Conservation (phyloP, 495 filamentous ascomycete species). For the Hypoxylon rickii region DNA sequence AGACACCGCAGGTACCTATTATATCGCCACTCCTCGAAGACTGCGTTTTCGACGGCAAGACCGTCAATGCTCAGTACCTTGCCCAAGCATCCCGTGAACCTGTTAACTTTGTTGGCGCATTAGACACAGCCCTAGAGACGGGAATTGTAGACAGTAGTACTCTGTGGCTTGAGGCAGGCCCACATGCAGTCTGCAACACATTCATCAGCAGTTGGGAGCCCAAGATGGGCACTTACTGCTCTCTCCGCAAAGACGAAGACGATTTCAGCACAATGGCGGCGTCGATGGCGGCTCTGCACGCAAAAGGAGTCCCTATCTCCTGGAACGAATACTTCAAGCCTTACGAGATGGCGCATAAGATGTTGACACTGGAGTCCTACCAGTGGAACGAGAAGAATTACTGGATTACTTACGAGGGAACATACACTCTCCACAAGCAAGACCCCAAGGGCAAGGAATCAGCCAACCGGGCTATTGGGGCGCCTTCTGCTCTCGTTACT, state of each 20-base stretch:
- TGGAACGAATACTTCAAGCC: slow-evolving; percentile 68
- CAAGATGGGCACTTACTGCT: slow-evolving; percentile 35
- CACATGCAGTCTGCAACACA: slow-evolving; percentile 59
- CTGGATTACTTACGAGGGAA: slow-evolving; percentile 68
- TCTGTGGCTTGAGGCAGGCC: slow-evolving; percentile 57
- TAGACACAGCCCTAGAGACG: slow-evolving; percentile 46
- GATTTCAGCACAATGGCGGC: slow-evolving; percentile 53
- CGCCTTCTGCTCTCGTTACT: slow-evolving; percentile 22
- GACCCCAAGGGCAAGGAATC: slow-evolving; percentile 38
- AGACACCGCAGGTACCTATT: slow-evolving; percentile 56
- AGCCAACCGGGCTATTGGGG: background rate
- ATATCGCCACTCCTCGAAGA: slow-evolving; percentile 52
- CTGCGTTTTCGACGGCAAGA: background rate
- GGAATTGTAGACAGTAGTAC: slow-evolving; percentile 41
- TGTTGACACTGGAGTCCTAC: slow-evolving; percentile 65
- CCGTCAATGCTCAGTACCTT: background rate
- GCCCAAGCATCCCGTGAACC: background rate
- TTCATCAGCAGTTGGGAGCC: slow-evolving; percentile 56
- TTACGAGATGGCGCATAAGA: slow-evolving; percentile 53
- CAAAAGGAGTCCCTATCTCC: slow-evolving; percentile 56
- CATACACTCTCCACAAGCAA: slow-evolving; percentile 63
- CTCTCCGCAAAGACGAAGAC: slow-evolving; percentile 35
- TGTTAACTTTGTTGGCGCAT: slow-evolving; percentile 51
- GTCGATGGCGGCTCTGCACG: slow-evolving; percentile 47
- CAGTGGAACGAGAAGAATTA: slow-evolving; percentile 70